These are phyloP conservation scores for Citrus maxima DNA, from an alignment of 345 rosid species.

Conservation along the genomic window DNA sequence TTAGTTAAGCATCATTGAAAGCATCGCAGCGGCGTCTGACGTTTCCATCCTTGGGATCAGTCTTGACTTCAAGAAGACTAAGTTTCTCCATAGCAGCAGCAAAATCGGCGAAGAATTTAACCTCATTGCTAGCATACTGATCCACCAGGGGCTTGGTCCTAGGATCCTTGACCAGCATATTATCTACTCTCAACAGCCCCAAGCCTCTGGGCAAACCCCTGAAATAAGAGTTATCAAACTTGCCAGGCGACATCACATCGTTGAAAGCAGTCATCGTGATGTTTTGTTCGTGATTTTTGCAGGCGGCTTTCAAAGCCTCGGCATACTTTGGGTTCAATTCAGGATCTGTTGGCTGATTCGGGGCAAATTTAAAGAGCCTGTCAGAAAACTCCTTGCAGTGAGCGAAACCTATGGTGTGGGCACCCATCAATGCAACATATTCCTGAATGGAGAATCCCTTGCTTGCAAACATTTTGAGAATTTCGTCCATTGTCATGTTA, in stretches of 20 bases:
- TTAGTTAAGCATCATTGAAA: constrained; percentile 16
- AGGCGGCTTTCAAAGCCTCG: constrained; percentile 28
- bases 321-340: constrained; percentile 40
- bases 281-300: constrained; percentile 30
- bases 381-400: constrained; percentile 48
- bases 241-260: constrained; percentile 52
- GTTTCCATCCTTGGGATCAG: constrained; percentile 38
- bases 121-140: constrained; percentile 37
- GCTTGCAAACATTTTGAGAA: constrained; percentile 31
- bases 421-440: constrained; percentile 56
- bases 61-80: constrained; percentile 35
- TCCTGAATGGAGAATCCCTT: constrained; percentile 43
- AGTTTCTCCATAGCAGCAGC: constrained; percentile 50
- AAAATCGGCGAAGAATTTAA: constrained; percentile 40
- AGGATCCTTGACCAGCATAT: constrained; percentile 22
- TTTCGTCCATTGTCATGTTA: constrained; percentile 36
- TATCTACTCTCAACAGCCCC: constrained; percentile 38
- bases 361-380: constrained; percentile 29
- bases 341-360: constrained; percentile 25
- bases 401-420: constrained; percentile 63
- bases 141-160: constrained; percentile 38
- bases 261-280: constrained; percentile 49
- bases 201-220: constrained; percentile 42
- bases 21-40: constrained; percentile 53
- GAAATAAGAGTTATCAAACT: constrained; percentile 54